Conservation (phyloP, 768 basidiomycete species). For the Pleurotus djamor region DNA sequence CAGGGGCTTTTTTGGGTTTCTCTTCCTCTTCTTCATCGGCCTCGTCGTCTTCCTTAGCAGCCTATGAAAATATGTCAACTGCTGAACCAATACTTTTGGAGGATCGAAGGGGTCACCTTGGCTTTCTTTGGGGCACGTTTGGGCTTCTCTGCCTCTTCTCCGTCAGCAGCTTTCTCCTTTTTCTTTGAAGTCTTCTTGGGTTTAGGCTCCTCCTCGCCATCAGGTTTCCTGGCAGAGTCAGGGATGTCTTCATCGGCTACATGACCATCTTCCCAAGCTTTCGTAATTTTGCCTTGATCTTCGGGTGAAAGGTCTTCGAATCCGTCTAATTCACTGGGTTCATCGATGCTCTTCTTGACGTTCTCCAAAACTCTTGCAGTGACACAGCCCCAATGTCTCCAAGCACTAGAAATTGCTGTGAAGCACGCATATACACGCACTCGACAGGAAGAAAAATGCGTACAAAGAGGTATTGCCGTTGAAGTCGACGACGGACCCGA, state of each 20-base stretch:
- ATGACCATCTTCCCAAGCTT: slow-evolving; percentile 74
- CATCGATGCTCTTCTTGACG: slow-evolving; percentile 59
- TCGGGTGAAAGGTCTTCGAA: slow-evolving; percentile 69
- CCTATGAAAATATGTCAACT: not conserved
- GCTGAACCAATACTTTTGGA: too few species aligned
- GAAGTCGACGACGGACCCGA: slow-evolving; percentile 77
- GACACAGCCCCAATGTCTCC: slow-evolving; percentile 92
- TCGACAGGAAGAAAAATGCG: slow-evolving; percentile 16
- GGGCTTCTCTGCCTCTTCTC: slow-evolving; percentile 22
- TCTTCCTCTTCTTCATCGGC: slow-evolving; percentile 24
- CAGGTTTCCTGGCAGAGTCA: slow-evolving; percentile 64
- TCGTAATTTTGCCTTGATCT: slow-evolving; percentile 68
- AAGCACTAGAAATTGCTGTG: slow-evolving; percentile 40
- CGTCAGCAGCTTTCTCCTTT: slow-evolving; percentile 40
- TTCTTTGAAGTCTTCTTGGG: slow-evolving; percentile 18
- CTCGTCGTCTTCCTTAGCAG: slow-evolving; percentile 17
- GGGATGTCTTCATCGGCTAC: slow-evolving; percentile 88
- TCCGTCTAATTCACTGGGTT: slow-evolving; percentile 77
- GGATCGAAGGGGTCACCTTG: not conserved
- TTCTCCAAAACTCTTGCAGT: slow-evolving; percentile 70
- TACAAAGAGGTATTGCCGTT: slow-evolving; percentile 69
- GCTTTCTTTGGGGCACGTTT: slow-evolving; percentile 18
- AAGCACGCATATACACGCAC: not conserved
- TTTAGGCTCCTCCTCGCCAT: slow-evolving; percentile 21
- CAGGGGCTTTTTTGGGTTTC: slow-evolving; percentile 22